phyloP scores from a whole-genome alignment of 768 basidiomycete species.

The Mycena rebaudengoi region DNA sequence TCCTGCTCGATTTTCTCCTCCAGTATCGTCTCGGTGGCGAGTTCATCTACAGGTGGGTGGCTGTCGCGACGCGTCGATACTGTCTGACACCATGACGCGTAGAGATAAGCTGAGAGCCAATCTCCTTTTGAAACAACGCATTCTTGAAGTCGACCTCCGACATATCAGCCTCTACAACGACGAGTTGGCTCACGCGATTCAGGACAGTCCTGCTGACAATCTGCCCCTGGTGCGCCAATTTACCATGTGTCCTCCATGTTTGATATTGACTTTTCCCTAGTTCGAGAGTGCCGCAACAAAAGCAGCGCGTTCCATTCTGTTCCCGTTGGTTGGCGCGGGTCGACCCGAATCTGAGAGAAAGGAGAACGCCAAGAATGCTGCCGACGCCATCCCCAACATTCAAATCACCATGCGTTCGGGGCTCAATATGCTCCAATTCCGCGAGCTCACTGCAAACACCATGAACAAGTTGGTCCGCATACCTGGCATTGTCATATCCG shows the following conservation, averaged over 20 bases:
- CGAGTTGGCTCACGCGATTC: conserved; percentile 90
- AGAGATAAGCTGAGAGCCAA: conserved; percentile 92
- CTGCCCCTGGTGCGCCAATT: conserved; percentile 75
- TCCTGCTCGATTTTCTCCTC: conserved; percentile 86
- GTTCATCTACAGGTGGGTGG: conserved; percentile 89
- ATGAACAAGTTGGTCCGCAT: conserved; percentile 97
- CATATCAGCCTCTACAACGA: conserved; percentile 88
- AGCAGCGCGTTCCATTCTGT: conserved; percentile 84
- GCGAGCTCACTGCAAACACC: conserved; percentile 91
- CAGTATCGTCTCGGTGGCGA: conserved; percentile 90
- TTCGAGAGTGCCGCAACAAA: conserved; percentile 92
- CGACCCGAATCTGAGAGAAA: conserved; percentile 53
- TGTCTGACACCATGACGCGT: conserved; percentile 15
- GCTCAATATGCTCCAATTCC: conserved; percentile 92
- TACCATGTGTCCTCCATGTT: neutral
- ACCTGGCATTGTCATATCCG: conserved; percentile 98
- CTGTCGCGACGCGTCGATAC: neutral
- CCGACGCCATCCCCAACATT: conserved; percentile 64
- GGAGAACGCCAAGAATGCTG: conserved; percentile 51
- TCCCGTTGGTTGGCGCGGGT: conserved; percentile 72
- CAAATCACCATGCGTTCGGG: conserved; percentile 92
- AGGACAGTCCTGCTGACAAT: conserved; percentile 89
- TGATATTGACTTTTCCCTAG: conserved; percentile 47
- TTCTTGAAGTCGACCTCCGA: conserved; percentile 87
- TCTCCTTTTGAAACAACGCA: conserved; percentile 85